Conservation (phyloP, 1,139 yeast species). For the Yamadazyma conglobata region DNA sequence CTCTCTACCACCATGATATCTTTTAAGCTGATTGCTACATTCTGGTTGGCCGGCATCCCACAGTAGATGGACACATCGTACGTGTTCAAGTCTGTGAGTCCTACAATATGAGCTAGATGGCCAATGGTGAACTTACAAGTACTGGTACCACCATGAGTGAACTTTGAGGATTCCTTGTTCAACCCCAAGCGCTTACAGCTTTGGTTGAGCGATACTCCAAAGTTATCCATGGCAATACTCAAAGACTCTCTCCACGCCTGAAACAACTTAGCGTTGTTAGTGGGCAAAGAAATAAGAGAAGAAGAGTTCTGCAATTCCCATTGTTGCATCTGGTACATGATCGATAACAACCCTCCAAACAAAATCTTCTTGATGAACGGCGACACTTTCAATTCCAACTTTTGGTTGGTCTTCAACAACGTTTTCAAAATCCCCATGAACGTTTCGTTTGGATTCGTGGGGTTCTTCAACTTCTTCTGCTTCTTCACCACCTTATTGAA, state of each 20-base stretch:
- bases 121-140: slow-evolving; percentile 45
- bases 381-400: slow-evolving; percentile 16
- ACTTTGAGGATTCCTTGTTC: slow-evolving; percentile 9
- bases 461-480: slow-evolving; percentile 22
- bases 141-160: slow-evolving; percentile 12
- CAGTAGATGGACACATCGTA: slow-evolving; percentile 76
- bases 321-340: slow-evolving; percentile 77
- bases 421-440: slow-evolving; percentile 36
- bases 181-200: slow-evolving; percentile 10
- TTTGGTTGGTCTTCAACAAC: slow-evolving; percentile 17
- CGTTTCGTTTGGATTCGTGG: slow-evolving; percentile 22
- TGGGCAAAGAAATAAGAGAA: slow-evolving; percentile 35
- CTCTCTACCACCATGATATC: slow-evolving; percentile 53
- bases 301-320: slow-evolving; percentile 55
- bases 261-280: slow-evolving; percentile 17
- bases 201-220: slow-evolving; percentile 9
- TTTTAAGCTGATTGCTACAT: slow-evolving; percentile 58
- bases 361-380: slow-evolving; percentile 62
- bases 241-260: slow-evolving; percentile 64
- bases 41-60: slow-evolving; percentile 82
- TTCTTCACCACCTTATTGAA: slow-evolving; percentile 38
- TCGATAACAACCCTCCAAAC: slow-evolving; percentile 67
- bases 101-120: slow-evolving; percentile 70
- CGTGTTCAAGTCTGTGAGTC: slow-evolving; percentile 60
- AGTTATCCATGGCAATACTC: slow-evolving; percentile 57